Percentiles rank a stretch among this genome's conserved stretches.
phyloP scores from a whole-genome alignment of 1,139 yeast genomes.

The Suhomyces chickasaworum region DNA sequence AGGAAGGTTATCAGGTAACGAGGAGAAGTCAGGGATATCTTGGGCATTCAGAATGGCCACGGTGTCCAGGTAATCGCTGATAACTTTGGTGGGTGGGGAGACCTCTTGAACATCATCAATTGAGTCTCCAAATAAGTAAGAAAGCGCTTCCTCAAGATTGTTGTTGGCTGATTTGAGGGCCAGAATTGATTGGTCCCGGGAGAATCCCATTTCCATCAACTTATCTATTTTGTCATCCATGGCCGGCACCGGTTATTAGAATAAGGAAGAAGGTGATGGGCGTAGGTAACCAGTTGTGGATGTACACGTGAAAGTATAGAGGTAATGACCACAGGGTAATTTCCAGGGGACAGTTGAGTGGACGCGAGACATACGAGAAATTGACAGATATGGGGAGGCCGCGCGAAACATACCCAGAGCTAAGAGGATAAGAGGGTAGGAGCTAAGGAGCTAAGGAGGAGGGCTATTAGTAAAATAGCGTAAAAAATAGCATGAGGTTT shows the following conservation, averaged over 20 bases:
- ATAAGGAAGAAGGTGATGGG: background rate
- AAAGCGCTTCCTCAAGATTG: constrained; percentile 57
- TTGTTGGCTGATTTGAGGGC: constrained; percentile 47
- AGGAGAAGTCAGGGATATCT: constrained; percentile 15
- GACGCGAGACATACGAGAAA: background rate
- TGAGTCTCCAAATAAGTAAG: constrained; percentile 50
- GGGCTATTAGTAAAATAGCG: no score
- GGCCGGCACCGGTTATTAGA: background rate
- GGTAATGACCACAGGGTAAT: background rate
- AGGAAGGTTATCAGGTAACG: constrained; percentile 5
- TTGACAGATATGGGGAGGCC: no score
- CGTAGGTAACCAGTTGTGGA: background rate
- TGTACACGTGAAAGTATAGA: background rate
- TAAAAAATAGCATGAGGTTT: no score
- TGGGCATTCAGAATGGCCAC: constrained; percentile 14
- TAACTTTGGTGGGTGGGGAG: background rate
- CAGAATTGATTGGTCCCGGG: constrained; percentile 42
- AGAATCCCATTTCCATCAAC: constrained; percentile 66
- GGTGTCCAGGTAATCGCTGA: constrained; percentile 9
- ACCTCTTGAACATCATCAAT: constrained; percentile 16
- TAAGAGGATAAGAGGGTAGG: no score
- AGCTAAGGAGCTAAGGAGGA: no score
- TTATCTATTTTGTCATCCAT: constrained; percentile 18
- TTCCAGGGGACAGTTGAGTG: background rate
- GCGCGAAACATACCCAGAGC: background rate